Percentiles rank a stretch among this genome's conserved stretches.
Evolutionary conservation across 306 rosid species (phyloP).

Genomic region (Cicer chorassanicum): DNA sequence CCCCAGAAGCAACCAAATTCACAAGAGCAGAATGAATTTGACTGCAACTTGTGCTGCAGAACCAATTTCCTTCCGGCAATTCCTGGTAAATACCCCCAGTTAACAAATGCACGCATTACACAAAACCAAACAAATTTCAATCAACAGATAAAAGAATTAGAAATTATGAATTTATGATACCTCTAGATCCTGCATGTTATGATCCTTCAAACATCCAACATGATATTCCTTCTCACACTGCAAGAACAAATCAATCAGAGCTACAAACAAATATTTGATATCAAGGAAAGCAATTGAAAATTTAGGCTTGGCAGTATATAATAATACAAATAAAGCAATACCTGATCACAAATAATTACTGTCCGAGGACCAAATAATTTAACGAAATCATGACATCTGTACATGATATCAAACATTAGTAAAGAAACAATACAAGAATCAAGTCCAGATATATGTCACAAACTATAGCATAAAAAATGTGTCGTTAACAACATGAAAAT

Average conservation of each 20-base stretch:
- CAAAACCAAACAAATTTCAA: background rate
- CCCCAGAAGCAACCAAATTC: constrained; percentile 62
- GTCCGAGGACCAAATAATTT: constrained; percentile 81
- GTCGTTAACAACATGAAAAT: background rate
- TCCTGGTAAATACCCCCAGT: constrained; percentile 59
- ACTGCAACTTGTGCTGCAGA: constrained; percentile 68
- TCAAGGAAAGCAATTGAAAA: constrained; percentile 11
- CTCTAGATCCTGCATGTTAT: constrained; percentile 73
- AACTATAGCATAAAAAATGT: background rate
- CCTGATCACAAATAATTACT: constrained; percentile 96
- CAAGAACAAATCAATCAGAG: constrained; percentile 16
- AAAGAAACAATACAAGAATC: background rate
- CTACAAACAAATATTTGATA: background rate
- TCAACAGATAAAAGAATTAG: background rate
- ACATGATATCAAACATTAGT: constrained; percentile 36
- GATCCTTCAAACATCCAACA: constrained; percentile 90
- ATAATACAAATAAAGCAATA: constrained; percentile 42
- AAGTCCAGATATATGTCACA: background rate
- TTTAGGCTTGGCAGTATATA: background rate
- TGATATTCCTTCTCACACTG: constrained; percentile 98
- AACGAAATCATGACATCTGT: constrained; percentile 77
- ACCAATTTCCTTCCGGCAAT: constrained; percentile 91
- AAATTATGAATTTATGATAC: constrained; percentile 42
- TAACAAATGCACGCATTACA: constrained; percentile 19
- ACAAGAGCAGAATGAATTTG: constrained; percentile 60